Conservation (phyloP, 2,329 filamentous ascomycete genomes). For the Diaporthe sp. region DNA sequence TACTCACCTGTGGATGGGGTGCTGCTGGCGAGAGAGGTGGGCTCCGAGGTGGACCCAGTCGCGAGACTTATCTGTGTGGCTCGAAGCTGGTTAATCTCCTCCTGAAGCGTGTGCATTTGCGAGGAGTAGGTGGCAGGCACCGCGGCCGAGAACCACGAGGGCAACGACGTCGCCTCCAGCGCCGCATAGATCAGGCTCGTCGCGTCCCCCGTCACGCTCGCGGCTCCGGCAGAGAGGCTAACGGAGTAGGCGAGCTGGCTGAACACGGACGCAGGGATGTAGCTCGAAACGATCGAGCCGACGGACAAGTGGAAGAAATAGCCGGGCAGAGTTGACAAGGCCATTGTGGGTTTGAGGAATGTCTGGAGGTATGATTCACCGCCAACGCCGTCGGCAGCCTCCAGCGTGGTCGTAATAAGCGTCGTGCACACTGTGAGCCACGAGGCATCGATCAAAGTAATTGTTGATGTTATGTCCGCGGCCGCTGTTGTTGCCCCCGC, state of each 20-base stretch:
- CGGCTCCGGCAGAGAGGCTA: not conserved
- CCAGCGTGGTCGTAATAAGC: not conserved
- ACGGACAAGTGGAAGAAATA: not conserved
- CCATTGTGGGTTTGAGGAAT: rapidly evolving
- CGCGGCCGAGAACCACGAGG: conserved; percentile 26
- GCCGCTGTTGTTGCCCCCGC: not conserved
- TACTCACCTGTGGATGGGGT: not conserved
- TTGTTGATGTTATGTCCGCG: not conserved
- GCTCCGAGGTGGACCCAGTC: not conserved
- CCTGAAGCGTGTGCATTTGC: conserved; percentile 10
- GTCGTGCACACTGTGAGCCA: not conserved
- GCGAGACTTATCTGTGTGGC: not conserved
- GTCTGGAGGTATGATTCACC: not conserved
- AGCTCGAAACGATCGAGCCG: not conserved
- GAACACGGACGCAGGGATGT: not conserved
- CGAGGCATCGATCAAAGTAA: not conserved
- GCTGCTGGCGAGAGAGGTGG: not conserved
- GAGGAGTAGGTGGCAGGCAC: conserved; percentile 21
- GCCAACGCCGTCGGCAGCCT: not conserved
- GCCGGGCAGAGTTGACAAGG: not conserved
- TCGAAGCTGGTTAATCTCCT: not conserved
- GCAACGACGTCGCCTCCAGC: not conserved
- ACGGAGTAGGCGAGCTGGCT: not conserved
- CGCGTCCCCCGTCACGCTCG: conserved; percentile 4
- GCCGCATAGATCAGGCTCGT: conserved; percentile 25